Base-by-base conservation (phyloP, 2,329 filamentous ascomycete genomes). In the Fusarium setosum region DNA sequence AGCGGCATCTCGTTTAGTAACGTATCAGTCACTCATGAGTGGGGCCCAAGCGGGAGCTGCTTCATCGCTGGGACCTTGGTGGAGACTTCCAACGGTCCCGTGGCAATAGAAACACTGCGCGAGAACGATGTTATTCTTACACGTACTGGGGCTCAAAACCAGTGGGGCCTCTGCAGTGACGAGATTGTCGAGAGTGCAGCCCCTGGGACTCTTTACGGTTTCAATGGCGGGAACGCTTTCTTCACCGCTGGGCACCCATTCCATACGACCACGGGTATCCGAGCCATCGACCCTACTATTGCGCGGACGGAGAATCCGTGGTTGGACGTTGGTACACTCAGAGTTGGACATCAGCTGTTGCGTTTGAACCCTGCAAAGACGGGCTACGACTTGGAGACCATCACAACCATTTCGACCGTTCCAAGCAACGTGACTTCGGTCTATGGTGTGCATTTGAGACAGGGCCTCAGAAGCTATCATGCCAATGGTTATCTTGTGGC, bases 391-490 rank as follows among this genome's bases (percentile, higher is more conserved):
- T n/a, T n/a, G n/a, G n/a, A n/a, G n/a, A n/a, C n/a, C n/a, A n/a
- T n/a, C n/a, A n/a, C n/a, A n/a, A n/a, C n/a, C n/a, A n/a, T n/a
- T n/a, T n/a, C n/a, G n/a, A n/a, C n/a, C n/a, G n/a, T n/a, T n/a
- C n/a, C n/a, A n/a, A n/a, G n/a, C n/a, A n/a, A n/a, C n/a, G n/a
- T n/a, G n/a, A n/a, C 26, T 11, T 13, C 17, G 24, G 53, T 61
- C 6, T 52, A 61, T 12, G 47, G 58, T 7, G 23, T 61, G 3
- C 53, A 61, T 15, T 17, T 61, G 1, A 38, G 52, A 4, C 53
- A 61, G n/a, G 58, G 58, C 8, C 26, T 32, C 4, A 21, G 53
- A 20, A 61, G 53, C 37, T 61, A 61, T 10, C 53, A 60, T 21
- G 57, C 52, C 2, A 45, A 60, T 21, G 57, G 57, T 4, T 57